Percentiles rank a stretch among this genome's conserved stretches.
These are phyloP conservation scores for Fusarium vanettenii DNA, from an alignment of 2,329 filamentous ascomycete genomes.

Conservation along the genomic window DNA sequence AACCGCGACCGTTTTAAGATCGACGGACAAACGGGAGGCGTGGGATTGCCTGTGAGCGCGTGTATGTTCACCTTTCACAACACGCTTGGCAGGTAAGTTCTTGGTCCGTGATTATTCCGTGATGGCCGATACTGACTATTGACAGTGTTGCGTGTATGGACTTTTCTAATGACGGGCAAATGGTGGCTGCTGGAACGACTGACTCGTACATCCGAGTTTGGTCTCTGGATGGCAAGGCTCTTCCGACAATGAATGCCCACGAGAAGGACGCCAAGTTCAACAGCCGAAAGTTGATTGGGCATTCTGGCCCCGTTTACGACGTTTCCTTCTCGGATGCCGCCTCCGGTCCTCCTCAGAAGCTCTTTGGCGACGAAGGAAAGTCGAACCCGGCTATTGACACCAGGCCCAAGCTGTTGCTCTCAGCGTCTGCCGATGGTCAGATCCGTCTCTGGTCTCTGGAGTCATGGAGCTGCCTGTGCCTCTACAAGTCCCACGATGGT, in stretches of 20 bases:
- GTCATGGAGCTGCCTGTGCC: slow-evolving; percentile 89
- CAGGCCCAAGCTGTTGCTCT: slow-evolving; percentile 81
- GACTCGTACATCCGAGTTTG: slow-evolving; percentile 97
- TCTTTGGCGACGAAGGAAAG: slow-evolving; percentile 63
- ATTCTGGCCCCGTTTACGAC: slow-evolving; percentile 88
- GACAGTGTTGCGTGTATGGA: slow-evolving; percentile 88
- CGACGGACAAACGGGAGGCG: slow-evolving; percentile 83
- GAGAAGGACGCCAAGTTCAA: slow-evolving; percentile 70
- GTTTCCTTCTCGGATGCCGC: slow-evolving; percentile 86
- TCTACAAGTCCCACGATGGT: slow-evolving; percentile 93
- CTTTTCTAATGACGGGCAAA: slow-evolving; percentile 89
- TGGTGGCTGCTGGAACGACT: slow-evolving; percentile 89
- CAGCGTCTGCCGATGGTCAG: slow-evolving; percentile 86
- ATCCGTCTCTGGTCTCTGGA: slow-evolving; percentile 94
- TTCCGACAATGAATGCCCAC: slow-evolving; percentile 73
- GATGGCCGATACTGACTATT: slow-evolving; percentile 22
- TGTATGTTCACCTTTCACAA: slow-evolving; percentile 99
- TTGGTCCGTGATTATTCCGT: background rate
- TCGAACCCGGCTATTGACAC: slow-evolving; percentile 59
- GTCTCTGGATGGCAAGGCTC: slow-evolving; percentile 86
- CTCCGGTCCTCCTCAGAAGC: slow-evolving; percentile 60
- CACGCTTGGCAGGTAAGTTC: slow-evolving; percentile 82
- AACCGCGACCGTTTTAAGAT: slow-evolving; percentile 93
- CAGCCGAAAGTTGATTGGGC: slow-evolving; percentile 83
- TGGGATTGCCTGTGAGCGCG: slow-evolving; percentile 85